phyloP scores from a whole-genome alignment of 73 alveolate species.

The Tetrahymena malaccensis region DNA sequence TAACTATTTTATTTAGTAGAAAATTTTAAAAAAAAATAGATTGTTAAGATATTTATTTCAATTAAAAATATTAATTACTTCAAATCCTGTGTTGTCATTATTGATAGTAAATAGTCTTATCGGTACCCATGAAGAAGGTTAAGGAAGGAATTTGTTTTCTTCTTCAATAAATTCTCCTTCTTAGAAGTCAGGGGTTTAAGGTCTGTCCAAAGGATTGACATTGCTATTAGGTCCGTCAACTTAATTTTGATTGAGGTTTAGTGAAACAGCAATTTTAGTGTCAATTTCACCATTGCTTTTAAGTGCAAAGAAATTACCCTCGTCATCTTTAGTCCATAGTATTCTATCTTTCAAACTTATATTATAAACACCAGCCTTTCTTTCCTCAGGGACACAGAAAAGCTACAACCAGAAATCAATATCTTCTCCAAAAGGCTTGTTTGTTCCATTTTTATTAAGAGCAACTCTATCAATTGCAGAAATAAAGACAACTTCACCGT shows the following conservation, averaged over 20 bases:
- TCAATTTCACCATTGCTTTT: conserved; percentile 37
- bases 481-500: conserved; percentile 52
- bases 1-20: neutral
- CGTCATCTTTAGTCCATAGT: conserved; percentile 39
- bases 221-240: neutral
- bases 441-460: conserved; percentile 40
- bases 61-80: neutral
- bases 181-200: conserved; percentile 57
- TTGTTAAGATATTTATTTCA: neutral
- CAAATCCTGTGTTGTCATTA: conserved; percentile 60
- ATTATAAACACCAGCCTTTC: conserved; percentile 57
- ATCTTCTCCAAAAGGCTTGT: conserved; percentile 51
- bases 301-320: conserved; percentile 41
- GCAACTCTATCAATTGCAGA: conserved; percentile 51
- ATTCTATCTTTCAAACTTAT: conserved; percentile 16
- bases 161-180: conserved; percentile 76
- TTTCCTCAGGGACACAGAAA: conserved; percentile 38
- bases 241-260: conserved; percentile 1
- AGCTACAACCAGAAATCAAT: conserved; percentile 45
- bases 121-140: conserved; percentile 63
- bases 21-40: too few species aligned
- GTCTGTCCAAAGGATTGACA: conserved; percentile 42
- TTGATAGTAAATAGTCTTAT: conserved; percentile 58
- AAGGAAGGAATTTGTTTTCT: conserved; percentile 71
- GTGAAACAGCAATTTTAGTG: conserved; percentile 20